Evolutionary conservation across 2,329 filamentous ascomycete genomes (phyloP), one percentile per base, ranked within the genome.

Genomic region (Neonectria ditissima): DNA sequence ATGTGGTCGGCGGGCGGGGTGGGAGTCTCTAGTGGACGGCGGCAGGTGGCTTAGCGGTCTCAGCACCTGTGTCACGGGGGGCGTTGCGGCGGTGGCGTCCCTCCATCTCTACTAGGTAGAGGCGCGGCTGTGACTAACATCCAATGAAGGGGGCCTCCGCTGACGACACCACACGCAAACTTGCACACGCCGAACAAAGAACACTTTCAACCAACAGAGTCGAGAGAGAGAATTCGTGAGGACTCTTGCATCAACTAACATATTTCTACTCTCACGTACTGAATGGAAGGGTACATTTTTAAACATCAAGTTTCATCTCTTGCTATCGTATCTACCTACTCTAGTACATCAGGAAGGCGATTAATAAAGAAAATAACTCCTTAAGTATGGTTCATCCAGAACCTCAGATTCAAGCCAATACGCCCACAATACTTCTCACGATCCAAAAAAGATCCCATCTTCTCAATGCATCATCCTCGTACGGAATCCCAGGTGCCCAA

Each of bases 31-130:
- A 53, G 43, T 39, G 43, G 43, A 20, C n/a, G 30, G 4, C 43
- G 41, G 18, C 39, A 16, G 26, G 56, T 32, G 50, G 50, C 57
- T 60, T 55, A 55, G 51, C 58, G 44, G 34, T 13, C 32, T 34
- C 52, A 55, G 47, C 26, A 16, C 8, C 16, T 47, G 18, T n/a
- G 44, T 47, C 44, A 47, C 44, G 14, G 24, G 14, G 24, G 44
- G 44, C 44, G 4, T 28, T n/a, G 34, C 24, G 22, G 11, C 24
- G 24, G 44, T 28, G 24, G 43, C 43, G 43, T 26, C 24, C 20
- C 13, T 22, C 20, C 20, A 4, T 22, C 20, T 22, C 43, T 26
- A n/a, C n/a, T n/a, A n/a, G n/a, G n/a, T n/a, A 11, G 43, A 14
- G 24, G 44, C 24, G 44, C 22, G 43, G 13, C 43, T 45, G 44